Base-by-base conservation (phyloP, 345 rosid genomes). In the Lumnitzera racemosa region DNA sequence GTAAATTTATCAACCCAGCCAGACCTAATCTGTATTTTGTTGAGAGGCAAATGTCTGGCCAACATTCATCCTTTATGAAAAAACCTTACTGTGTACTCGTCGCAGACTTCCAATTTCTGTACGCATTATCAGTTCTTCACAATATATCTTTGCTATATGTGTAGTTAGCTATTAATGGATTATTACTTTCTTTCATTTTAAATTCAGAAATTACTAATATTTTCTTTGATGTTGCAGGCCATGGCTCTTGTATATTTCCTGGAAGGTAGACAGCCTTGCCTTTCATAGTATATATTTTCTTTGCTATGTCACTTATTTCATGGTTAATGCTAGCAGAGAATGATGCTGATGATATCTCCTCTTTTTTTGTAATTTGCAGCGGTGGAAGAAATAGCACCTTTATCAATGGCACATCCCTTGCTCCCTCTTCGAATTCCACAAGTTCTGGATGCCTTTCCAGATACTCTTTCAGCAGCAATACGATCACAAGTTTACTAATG, bases 361-460 rank as follows among this genome's bases (percentile, higher is more conserved):
- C 41, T 17, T 5, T 61, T 43, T 47, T 53, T 72, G 63, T 16
- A 5, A 47, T 1, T 0, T 82, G 79, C 63, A 90, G 99, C 66
- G 66, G 64, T 16, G 83, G 90, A 63, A 78, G 85, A 80, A 90
- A 88, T 57, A 76, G 78, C 69, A 88, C 96, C 57, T 58, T 74
- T 15, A 75, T 75, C 48, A 90, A 90, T 46, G 70, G 72, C 59
- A 81, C 86, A 20, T 73, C 85, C 3, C 67, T 83, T 48, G 97
- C 90, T 11, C 96, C 99, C 27, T 92, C 97, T 0, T 72, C 95
- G n/a, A 86, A 90, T 70, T 74, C 95, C 3, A 74, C 96, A 11
- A 75, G 65, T 55, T 85, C 95, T 4, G 87, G 84, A 47, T 72
- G 80, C 67, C 36, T 66, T 54, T 50, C 77, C 16, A 64, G 52